A percentile compares a stretch with the other conserved stretches of the same genome.
These are phyloP conservation scores for Leptomonas pyrrhocoris DNA, from an alignment of 208 protist species.

Conservation along the genomic window DNA sequence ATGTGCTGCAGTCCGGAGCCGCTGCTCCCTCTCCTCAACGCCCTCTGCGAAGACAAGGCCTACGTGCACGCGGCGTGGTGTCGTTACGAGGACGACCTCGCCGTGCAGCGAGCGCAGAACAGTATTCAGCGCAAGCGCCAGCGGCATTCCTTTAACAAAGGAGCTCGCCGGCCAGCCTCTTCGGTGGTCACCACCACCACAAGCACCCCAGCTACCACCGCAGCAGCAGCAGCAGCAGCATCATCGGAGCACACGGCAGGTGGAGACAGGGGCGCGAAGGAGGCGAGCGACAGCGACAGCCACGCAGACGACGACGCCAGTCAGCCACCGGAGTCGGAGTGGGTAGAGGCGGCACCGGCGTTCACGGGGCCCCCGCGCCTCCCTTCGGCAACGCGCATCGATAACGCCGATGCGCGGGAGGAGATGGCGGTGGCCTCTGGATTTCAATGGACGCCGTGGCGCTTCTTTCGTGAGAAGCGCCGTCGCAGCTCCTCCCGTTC, in stretches of 20 bases:
- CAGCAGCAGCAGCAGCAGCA: no score
- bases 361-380: conserved; percentile 1
- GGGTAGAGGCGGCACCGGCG: conserved; percentile 30
- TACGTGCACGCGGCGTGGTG: conserved; percentile 53
- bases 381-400: background rate
- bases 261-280: background rate
- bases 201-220: no score
- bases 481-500: conserved; percentile 5
- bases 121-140: conserved; percentile 33
- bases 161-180: background rate
- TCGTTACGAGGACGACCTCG: conserved; percentile 49
- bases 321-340: conserved; percentile 28
- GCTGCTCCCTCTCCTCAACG: conserved; percentile 36
- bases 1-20: conserved; percentile 18
- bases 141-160: conserved; percentile 26
- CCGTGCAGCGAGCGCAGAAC: conserved; percentile 32
- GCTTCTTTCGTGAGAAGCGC: conserved; percentile 30
- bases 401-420: background rate
- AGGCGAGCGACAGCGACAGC: conserved; percentile 5
- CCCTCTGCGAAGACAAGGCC: conserved; percentile 49
- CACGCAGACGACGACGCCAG: conserved; percentile 2
- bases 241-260: background rate
- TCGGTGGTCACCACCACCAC: background rate
- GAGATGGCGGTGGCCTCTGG: background rate
- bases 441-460: conserved; percentile 38